Conservation (phyloP, 2,329 filamentous ascomycete genomes). For the Pseudogymnoascus sp. region DNA sequence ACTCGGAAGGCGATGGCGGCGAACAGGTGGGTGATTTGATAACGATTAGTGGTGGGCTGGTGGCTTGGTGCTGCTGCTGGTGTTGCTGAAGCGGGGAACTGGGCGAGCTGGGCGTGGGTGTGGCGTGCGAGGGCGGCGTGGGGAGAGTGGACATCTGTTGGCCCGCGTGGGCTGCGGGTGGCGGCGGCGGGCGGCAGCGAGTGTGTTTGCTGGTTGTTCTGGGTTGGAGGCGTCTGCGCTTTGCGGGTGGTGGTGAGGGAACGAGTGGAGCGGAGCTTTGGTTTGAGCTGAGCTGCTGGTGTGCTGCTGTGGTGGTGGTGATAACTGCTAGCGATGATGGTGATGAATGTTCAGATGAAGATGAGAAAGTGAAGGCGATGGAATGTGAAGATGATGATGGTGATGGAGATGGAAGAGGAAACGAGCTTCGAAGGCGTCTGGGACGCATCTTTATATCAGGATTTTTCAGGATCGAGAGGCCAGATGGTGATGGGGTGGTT, state of each 20-base stretch:
- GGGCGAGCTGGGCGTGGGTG: neutral
- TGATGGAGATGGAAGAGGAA: neutral
- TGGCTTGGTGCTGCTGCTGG: too few relatives aligned
- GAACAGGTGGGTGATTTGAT: neutral
- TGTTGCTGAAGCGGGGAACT: too few relatives aligned
- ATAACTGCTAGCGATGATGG: neutral
- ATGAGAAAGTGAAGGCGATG: constrained; percentile 19
- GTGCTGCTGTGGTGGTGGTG: neutral
- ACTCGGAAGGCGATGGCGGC: neutral
- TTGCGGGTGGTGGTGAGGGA: neutral
- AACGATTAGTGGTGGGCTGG: neutral
- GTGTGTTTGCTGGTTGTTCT: neutral
- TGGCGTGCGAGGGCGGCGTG: neutral
- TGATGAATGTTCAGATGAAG: neutral
- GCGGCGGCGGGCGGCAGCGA: neutral
- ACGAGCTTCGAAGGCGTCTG: neutral
- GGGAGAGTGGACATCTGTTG: neutral
- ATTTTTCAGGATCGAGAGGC: neutral
- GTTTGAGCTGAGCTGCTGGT: neutral
- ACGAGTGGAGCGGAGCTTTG: neutral
- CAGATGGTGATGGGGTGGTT: neutral
- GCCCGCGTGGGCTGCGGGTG: neutral
- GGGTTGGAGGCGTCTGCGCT: neutral
- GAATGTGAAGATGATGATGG: constrained; percentile 16
- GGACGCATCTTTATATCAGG: neutral